Percentiles rank a stretch among this genome's conserved stretches.
These are phyloP conservation scores for Biscogniauxia sp. DNA, from an alignment of 2,329 filamentous ascomycete species.

Conservation along the genomic window DNA sequence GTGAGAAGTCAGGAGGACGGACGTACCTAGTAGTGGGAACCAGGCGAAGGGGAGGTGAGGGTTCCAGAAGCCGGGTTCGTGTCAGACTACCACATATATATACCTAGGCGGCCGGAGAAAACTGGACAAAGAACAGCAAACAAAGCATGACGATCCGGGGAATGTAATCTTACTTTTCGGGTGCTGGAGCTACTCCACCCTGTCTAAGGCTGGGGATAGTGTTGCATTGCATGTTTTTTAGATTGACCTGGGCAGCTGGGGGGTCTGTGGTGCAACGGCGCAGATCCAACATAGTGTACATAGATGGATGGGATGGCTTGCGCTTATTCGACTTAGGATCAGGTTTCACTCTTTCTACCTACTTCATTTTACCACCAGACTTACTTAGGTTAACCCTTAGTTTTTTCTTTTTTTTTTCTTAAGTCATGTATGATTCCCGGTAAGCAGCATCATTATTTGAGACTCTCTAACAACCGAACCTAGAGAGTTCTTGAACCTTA, in stretches of 20 bases:
- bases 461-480: too few relatives aligned
- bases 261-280: background rate
- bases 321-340: too few relatives aligned
- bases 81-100: constrained; percentile 10
- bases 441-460: too few relatives aligned
- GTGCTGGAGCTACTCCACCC: background rate
- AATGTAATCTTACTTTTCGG: constrained; percentile 22
- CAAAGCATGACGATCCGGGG: constrained; percentile 17
- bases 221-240: background rate
- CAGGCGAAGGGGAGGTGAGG: background rate
- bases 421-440: too few relatives aligned
- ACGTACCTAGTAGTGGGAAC: too few relatives aligned
- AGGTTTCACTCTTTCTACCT: too few relatives aligned
- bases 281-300: background rate
- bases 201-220: background rate
- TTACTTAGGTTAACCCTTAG: too few relatives aligned
- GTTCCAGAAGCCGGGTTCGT: background rate
- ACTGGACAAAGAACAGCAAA: constrained; percentile 6
- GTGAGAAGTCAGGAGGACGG: background rate
- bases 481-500: too few relatives aligned
- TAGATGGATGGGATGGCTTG: background rate
- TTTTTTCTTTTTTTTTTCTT: too few relatives aligned
- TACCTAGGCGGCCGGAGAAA: constrained; percentile 8
- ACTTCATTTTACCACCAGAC: too few relatives aligned
- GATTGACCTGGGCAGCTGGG: background rate